These are phyloP conservation scores for Tetradesmus obliquus DNA, from an alignment of 139 green algal species.

Conservation along the genomic window DNA sequence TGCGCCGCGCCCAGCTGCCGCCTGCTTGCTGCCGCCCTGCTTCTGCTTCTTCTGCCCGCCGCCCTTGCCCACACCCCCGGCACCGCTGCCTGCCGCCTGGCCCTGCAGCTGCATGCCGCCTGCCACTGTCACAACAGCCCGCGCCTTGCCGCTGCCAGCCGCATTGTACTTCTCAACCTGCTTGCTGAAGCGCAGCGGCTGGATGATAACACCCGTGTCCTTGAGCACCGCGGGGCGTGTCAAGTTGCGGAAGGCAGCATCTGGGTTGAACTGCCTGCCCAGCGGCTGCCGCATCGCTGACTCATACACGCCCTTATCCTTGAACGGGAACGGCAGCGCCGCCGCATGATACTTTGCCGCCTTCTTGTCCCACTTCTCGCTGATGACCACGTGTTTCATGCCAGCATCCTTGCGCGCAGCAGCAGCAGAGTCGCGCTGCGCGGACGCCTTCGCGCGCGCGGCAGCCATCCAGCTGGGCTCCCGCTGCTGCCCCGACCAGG, in stretches of 20 bases:
- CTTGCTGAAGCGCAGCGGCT: slow-evolving; percentile 66
- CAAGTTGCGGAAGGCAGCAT: slow-evolving; percentile 79
- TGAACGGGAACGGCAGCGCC: slow-evolving; percentile 82
- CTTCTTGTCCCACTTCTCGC: slow-evolving; percentile 94
- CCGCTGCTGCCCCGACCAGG: slow-evolving; percentile 82
- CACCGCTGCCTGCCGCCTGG: slow-evolving; percentile 26
- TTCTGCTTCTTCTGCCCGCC: slow-evolving; percentile 7
- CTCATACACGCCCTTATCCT: slow-evolving; percentile 62
- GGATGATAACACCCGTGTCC: slow-evolving; percentile 81
- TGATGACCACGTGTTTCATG: slow-evolving; percentile 87
- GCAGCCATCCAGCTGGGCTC: slow-evolving; percentile 81
- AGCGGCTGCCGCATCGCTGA: slow-evolving; percentile 82
- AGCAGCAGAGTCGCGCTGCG: slow-evolving; percentile 64
- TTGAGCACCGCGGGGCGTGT: slow-evolving; percentile 82
- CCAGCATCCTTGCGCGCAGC: slow-evolving; percentile 81
- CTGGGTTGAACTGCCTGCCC: slow-evolving; percentile 93
- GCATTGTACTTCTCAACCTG: slow-evolving; percentile 41
- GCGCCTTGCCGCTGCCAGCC: slow-evolving; percentile 12
- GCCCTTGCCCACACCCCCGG: slow-evolving; percentile 33
- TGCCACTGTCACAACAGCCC: slow-evolving; percentile 54
- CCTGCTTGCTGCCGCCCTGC: background rate
- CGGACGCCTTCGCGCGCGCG: slow-evolving; percentile 71
- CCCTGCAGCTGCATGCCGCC: slow-evolving; percentile 55
- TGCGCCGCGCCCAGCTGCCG: background rate
- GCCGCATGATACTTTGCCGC: slow-evolving; percentile 73